Base-by-base conservation (phyloP, 169 alveolate genomes). In the Ichthyophthirius multifiliis region DNA sequence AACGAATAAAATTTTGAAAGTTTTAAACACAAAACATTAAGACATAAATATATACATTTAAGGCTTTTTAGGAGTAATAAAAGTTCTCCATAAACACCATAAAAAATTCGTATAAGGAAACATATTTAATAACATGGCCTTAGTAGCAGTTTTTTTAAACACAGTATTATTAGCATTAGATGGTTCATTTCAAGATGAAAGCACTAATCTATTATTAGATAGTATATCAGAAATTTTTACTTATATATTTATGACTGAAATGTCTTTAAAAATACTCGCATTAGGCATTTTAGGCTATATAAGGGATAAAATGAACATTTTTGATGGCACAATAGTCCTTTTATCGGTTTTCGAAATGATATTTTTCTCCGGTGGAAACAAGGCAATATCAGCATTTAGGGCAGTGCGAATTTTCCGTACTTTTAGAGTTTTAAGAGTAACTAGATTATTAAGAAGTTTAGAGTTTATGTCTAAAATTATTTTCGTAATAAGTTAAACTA, bases 351-450 rank as follows among this genome's bases (percentile, higher is more conserved):
- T 86, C 75, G 87, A 91, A 65, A 3, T 87, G 55, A 34, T 88
- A 77, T 34, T 76, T 75, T 34, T 90, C 37, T 75, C 77, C 65
- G 91, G 86, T 41, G 74, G 64, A 84, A 83, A 82, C 45, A 30
- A 74, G 15, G 85, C 92, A 4, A 39, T 90, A 13, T 35, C 89
- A 31, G 96, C 96, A 0, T 91, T 93, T 76, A 71, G 94, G 65
- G 79, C 96, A 0, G 83, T 95, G 16, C 84, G 96, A 86, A 93
- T 93, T 48, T 91, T 95, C 43, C 90, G 97, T 71, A 90, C 94
- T 5, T 90, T 95, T 76, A 83, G 97, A 82, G 95, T 93, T 10
- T 77, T 95, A 35, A 83, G 98, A 85, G 92, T 95, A 3, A 94
- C 97, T n/a, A 87, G 93, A 64, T 85, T 93, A 27, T 82, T 95